Evolutionary conservation across 768 basidiomycete species (phyloP).

Genomic region (Rhodocollybia butyracea): DNA sequence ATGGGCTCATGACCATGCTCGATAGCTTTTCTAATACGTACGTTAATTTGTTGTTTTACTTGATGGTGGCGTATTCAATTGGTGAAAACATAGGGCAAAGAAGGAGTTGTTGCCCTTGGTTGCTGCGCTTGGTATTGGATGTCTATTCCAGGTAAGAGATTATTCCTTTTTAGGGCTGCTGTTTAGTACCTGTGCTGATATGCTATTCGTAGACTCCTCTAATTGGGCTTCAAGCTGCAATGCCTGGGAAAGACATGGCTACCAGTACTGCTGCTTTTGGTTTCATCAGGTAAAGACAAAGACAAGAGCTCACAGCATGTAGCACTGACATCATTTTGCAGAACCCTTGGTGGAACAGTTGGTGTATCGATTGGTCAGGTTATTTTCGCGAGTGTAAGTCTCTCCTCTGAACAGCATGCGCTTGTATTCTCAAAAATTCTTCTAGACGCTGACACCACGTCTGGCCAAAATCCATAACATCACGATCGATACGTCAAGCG

Average conservation of each 20-base stretch:
- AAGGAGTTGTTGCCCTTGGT: constrained; percentile 66
- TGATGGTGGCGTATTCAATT: not conserved
- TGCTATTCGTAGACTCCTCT: constrained; percentile 42
- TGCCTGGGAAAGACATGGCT: constrained; percentile 87
- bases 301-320: not conserved
- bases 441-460: constrained; percentile 22
- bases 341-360: constrained; percentile 72
- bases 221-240: constrained; percentile 78
- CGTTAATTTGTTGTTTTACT: constrained; percentile 27
- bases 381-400: constrained; percentile 45
- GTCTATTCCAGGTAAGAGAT: constrained; percentile 48
- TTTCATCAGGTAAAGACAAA: constrained; percentile 53
- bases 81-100: constrained; percentile 42
- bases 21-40: constrained; percentile 53
- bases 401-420: no score
- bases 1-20: constrained; percentile 71
- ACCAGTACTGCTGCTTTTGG: constrained; percentile 71
- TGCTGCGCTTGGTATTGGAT: constrained; percentile 5
- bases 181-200: constrained; percentile 34
- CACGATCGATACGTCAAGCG: constrained; percentile 36
- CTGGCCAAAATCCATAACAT: constrained; percentile 31
- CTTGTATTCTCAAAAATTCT: not conserved
- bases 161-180: constrained; percentile 49
- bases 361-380: constrained; percentile 73
- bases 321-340: constrained; percentile 17